Evolutionary conservation across 352 stramenopile species (phyloP).

Genomic region (Pythium brassicae): DNA sequence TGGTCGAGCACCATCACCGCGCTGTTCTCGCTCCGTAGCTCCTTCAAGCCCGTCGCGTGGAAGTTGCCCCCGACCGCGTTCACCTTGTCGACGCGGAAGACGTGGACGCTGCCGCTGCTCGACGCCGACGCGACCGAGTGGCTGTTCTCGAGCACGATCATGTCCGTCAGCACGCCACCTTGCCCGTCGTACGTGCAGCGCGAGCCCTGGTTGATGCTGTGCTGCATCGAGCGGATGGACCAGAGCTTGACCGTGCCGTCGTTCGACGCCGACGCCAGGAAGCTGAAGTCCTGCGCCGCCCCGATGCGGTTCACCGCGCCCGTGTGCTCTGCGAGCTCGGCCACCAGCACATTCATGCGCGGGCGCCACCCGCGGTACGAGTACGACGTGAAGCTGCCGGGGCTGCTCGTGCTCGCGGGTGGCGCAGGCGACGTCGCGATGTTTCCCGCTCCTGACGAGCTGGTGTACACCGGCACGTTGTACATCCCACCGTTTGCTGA

Average conservation of each 20-base stretch:
- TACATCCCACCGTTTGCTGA: slow-evolving; percentile 27
- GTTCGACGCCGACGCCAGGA: slow-evolving; percentile 94
- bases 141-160: slow-evolving; percentile 94
- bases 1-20: slow-evolving; percentile 94
- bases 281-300: slow-evolving; percentile 93
- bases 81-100: slow-evolving; percentile 95
- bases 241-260: slow-evolving; percentile 97
- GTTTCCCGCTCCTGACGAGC: slow-evolving; percentile 9
- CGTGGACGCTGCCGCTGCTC: slow-evolving; percentile 90
- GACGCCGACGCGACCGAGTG: slow-evolving; percentile 93
- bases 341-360: slow-evolving; percentile 78
- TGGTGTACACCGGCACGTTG: background rate
- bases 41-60: slow-evolving; percentile 62
- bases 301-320: slow-evolving; percentile 91
- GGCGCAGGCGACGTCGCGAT: slow-evolving; percentile 16
- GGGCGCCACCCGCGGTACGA: slow-evolving; percentile 74
- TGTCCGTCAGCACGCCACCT: slow-evolving; percentile 89
- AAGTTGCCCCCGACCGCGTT: slow-evolving; percentile 65
- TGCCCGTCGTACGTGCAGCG: slow-evolving; percentile 93
- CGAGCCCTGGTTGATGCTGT: slow-evolving; percentile 92
- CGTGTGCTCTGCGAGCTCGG: slow-evolving; percentile 89
- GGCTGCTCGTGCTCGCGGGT: slow-evolving; percentile 20
- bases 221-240: slow-evolving; percentile 90
- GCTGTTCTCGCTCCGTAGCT: slow-evolving; percentile 82
- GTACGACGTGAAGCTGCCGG: slow-evolving; percentile 31